These are phyloP conservation scores for Lolium multiflorum DNA, from an alignment of 176 grass and related monocot species.

Conservation along the genomic window DNA sequence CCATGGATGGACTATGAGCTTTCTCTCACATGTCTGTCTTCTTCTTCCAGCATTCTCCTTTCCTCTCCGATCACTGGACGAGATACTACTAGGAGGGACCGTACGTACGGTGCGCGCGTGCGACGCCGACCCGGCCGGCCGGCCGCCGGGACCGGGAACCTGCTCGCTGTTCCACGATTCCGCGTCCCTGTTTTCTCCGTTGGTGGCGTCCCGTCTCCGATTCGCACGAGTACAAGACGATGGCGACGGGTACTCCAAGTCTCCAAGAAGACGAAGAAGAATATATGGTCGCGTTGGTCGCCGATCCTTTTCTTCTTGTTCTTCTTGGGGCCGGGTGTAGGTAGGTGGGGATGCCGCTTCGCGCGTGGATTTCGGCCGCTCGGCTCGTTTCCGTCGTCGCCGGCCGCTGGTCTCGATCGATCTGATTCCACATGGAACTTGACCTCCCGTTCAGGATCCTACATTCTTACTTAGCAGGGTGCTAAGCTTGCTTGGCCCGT, in stretches of 20 bases:
- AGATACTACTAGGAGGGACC: neutral
- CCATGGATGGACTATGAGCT: neutral
- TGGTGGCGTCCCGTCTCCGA: neutral
- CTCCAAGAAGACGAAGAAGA: neutral
- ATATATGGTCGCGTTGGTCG: slow-evolving; percentile 32
- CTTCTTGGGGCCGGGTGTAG: neutral
- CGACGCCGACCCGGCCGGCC: neutral
- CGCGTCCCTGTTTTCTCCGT: neutral
- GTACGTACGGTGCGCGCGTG: neutral
- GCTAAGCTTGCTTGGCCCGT: neutral
- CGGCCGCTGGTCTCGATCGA: neutral
- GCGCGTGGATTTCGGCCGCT: neutral
- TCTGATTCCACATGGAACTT: slow-evolving; percentile 15
- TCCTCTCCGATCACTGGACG: neutral
- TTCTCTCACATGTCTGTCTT: neutral
- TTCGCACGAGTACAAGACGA: slow-evolving; percentile 7
- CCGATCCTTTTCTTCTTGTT: slow-evolving; percentile 1
- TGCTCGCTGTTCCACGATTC: slow-evolving; percentile 14
- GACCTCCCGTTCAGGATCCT: slow-evolving; percentile 6
- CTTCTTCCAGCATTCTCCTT: neutral
- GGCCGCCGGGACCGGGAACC: neutral
- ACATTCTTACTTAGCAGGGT: neutral
- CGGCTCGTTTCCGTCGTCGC: neutral
- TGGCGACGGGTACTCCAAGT: neutral
- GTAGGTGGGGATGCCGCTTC: neutral